Evolutionary conservation across 2,329 filamentous ascomycete genomes (phyloP), one percentile per base, ranked within the genome.

Genomic region (Xylaria sp.): DNA sequence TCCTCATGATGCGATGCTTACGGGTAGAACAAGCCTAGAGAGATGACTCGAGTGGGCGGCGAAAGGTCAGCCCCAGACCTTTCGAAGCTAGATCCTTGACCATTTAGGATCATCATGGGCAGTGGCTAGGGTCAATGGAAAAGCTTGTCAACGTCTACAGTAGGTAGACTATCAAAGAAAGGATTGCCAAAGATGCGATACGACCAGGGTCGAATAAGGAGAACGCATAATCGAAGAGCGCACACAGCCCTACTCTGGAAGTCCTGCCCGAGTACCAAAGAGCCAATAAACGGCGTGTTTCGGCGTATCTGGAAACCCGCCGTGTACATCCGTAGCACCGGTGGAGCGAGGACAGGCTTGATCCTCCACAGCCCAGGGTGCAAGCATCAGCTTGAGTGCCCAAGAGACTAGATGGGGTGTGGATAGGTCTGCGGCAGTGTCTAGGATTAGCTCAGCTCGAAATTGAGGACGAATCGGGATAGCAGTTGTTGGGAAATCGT

Each of bases 1-100:
- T 63, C 61, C 47, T 43, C 54, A 61, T 62, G 54, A 48, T 56
- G 37, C 19, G 54, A 58, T 62, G 62, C 62, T 64, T 58, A 64
- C 62, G 58, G 58, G 44, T 57, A 35, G 31, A 27, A 54, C 48
- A 27, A 19, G 35, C n/a, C 43, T 8, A 46, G 40, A 25, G 44
- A 51, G 19, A 61, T 57, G 49, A 48, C 52, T 48, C 19, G 41
- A 49, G 43, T 33, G 37, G 37, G 27, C 52, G 13, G 35, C 29
- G 17, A 35, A 37, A 63, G 31, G 57, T 57, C 51, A 63, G 61
- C 57, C 48, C 47, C 52, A 41, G 49, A 48, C 48, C 27, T 48
- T 37, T 64, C 29, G 13, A 58, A 41, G 38, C 25, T 44, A 17
- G 23, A 64, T 58, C 58, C 58, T 52, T 59, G 51, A 53, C 27